Conservation (phyloP, 1,139 yeast genomes). For the Scheffersomyces segobiensis region DNA sequence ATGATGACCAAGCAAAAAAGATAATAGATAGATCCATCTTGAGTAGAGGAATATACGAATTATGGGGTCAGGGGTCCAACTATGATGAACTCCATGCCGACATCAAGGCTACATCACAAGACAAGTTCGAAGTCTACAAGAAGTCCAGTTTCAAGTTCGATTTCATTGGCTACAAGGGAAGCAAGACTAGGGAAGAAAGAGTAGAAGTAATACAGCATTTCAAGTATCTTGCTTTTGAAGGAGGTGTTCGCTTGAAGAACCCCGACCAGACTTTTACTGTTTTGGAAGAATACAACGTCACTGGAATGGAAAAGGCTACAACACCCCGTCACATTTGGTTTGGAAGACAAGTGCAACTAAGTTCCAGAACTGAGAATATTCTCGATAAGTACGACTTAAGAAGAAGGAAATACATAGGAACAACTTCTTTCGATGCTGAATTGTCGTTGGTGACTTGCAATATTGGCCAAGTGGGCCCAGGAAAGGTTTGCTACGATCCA, state of each 20-base stretch:
- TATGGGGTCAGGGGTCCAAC: constrained; percentile 73
- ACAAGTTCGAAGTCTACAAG: constrained; percentile 34
- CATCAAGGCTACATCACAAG: constrained; percentile 37
- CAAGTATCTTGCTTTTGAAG: constrained; percentile 67
- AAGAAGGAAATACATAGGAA: constrained; percentile 85
- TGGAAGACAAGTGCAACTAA: constrained; percentile 68
- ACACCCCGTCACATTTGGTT: constrained; percentile 65
- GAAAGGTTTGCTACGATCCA: constrained; percentile 83
- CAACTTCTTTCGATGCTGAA: constrained; percentile 95
- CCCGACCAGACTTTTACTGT: constrained; percentile 76
- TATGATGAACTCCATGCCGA: constrained; percentile 59
- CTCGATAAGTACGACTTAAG: constrained; percentile 80
- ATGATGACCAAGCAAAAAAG: constrained; percentile 65
- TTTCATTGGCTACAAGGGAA: constrained; percentile 65
- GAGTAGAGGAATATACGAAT: constrained; percentile 75
- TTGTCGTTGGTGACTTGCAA: constrained; percentile 82
- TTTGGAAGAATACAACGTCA: constrained; percentile 66
- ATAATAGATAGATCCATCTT: constrained; percentile 70
- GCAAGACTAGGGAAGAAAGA: constrained; percentile 55
- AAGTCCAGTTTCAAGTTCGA: constrained; percentile 75
- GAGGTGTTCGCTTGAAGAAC: constrained; percentile 73
- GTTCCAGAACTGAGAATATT: constrained; percentile 61
- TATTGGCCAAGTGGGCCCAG: constrained; percentile 70
- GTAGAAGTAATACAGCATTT: constrained; percentile 71
- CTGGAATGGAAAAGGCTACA: constrained; percentile 52